Evolutionary conservation across 768 basidiomycete species (phyloP), one percentile per base, ranked within the genome.

Genomic region (Daedaleopsis nitida): DNA sequence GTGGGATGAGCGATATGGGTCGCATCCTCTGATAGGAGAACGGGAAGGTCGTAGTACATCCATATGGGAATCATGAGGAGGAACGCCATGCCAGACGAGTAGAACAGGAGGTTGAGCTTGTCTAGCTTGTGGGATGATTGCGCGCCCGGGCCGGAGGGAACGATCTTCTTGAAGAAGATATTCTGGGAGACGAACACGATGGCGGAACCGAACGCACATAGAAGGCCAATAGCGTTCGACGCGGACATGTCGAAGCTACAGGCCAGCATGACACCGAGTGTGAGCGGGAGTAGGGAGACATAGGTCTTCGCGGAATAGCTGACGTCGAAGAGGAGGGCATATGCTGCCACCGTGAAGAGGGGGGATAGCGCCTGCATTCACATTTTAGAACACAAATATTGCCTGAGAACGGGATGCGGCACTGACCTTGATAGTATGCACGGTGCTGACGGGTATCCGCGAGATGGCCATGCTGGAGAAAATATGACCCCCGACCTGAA

Each of bases 161-260:
- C 89, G 64, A 98, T 88, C 80, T 96, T 98, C 78, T 99, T 99
- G 84, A 96, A 98, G 75, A 96, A 97, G 68, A 99, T 98, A 76
- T 99, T 99, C 65, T 94, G 96, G 67, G 90, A 91, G 64, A 99
- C 97, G 73, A 99, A 98, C 65, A 99, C 88, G 59, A 99, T 77
- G 34, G 97, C 97, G 12, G 95, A 97, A 16, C 96, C 96, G 70
- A 99, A 95, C 3, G 97, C 96, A 74, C 92, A 97, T 27, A 97
- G 77, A n/a, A 99, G 76, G 13, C 97, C 97, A 27, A 89, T 76
- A 19, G 84, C 74, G 71, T 94, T 96, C 51, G 94, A 96, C 3
- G 87, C 87, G 0, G 93, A 92, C 59, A 96, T 77, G 75, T 97
- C 96, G 71, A 92, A 96, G 11, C 94, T 94, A 74, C 91, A 96